Conservation (phyloP, 1,139 yeast species). For the Nakaseomyces kungkrabaensis region DNA sequence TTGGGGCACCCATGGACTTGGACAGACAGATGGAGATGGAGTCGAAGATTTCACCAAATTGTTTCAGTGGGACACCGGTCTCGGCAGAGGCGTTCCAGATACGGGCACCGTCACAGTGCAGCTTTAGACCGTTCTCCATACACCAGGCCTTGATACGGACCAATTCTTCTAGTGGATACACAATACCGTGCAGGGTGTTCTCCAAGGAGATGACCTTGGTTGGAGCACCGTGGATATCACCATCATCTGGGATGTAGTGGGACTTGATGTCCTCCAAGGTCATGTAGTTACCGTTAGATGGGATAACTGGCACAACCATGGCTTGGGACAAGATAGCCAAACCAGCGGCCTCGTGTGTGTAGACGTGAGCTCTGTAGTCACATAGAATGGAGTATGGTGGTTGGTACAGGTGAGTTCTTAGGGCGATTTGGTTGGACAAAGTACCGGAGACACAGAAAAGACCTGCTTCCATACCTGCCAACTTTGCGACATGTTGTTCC, state of each 20-base stretch:
- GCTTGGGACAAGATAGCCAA: constrained; percentile 84
- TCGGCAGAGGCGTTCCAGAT: constrained; percentile 82
- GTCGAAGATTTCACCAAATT: constrained; percentile 75
- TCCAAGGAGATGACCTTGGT: constrained; percentile 78
- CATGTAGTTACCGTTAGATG: constrained; percentile 61
- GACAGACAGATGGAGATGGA: constrained; percentile 83
- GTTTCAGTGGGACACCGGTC: constrained; percentile 57
- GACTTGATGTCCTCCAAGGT: constrained; percentile 71
- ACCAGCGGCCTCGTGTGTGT: constrained; percentile 82
- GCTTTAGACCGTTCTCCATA: constrained; percentile 45
- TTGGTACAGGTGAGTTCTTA: constrained; percentile 66
- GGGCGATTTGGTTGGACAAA: constrained; percentile 77
- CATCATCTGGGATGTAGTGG: constrained; percentile 61
- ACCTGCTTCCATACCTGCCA: constrained; percentile 80
- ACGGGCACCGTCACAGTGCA: constrained; percentile 95
- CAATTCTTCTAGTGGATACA: constrained; percentile 76
- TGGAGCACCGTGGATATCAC: constrained; percentile 84
- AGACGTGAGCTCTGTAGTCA: constrained; percentile 80
- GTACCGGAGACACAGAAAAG: constrained; percentile 86
- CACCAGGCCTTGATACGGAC: constrained; percentile 66
- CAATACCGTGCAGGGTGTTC: constrained; percentile 77
- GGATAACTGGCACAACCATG: constrained; percentile 78
- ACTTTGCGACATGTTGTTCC: constrained; percentile 53
- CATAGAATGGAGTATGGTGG: constrained; percentile 84
- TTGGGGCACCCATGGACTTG: constrained; percentile 89